Conservation (phyloP, 1,284 basidiomycete genomes). For the Mycena citricolor region DNA sequence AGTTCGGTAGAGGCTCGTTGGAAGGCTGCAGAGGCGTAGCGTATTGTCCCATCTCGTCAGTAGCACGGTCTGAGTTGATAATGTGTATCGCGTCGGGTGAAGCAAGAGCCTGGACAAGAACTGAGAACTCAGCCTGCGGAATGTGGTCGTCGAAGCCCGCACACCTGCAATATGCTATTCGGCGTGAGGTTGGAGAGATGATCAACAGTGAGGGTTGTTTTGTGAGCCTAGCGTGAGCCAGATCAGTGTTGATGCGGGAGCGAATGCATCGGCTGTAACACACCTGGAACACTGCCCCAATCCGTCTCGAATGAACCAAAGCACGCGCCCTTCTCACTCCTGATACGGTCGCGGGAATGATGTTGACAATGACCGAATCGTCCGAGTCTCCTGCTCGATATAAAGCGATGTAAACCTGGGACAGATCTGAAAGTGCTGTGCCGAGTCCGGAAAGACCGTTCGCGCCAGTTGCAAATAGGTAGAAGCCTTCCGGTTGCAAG, state of each 20-base stretch:
- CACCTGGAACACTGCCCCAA: constrained; percentile 45
- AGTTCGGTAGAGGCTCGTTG: constrained; percentile 3
- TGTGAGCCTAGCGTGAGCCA: constrained; percentile 36
- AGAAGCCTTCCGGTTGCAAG: constrained; percentile 34
- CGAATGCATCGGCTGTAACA: constrained; percentile 21
- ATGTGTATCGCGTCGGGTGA: constrained; percentile 33
- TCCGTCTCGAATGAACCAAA: constrained; percentile 44
- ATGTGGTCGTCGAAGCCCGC: no score
- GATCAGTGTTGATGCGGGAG: constrained; percentile 12
- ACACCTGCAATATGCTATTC: constrained; percentile 33
- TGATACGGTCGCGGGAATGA: constrained; percentile 40
- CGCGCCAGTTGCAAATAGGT: constrained; percentile 37
- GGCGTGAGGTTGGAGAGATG: constrained; percentile 41
- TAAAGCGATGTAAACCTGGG: constrained; percentile 41
- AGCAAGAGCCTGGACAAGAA: constrained; percentile 16
- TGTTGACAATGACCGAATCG: constrained; percentile 42
- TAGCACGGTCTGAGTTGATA: constrained; percentile 27
- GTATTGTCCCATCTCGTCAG: constrained; percentile 12
- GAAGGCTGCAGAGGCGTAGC: neutral
- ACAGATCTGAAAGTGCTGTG: constrained; percentile 35
- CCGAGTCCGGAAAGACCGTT: constrained; percentile 45
- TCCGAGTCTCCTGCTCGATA: constrained; percentile 38
- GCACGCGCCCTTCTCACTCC: constrained; percentile 42
- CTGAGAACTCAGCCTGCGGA: neutral
- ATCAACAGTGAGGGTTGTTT: constrained; percentile 44